These are phyloP conservation scores for Crithidia thermophila DNA, from an alignment of 208 protist genomes.

Conservation along the genomic window DNA sequence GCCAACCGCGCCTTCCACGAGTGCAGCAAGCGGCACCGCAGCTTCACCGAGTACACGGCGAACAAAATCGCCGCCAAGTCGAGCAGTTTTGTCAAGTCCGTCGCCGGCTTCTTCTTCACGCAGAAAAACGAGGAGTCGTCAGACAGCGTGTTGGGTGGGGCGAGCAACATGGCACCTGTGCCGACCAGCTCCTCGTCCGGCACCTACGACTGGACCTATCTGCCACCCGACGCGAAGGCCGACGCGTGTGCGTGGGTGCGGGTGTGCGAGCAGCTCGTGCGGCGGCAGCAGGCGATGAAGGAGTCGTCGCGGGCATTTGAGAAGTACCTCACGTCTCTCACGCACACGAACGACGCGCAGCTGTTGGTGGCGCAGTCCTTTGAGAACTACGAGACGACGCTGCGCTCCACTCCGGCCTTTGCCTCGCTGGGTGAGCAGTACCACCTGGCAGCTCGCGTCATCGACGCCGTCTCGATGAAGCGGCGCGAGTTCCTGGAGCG, in stretches of 20 bases:
- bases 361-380: conserved; percentile 48
- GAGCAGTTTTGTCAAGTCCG: conserved; percentile 58
- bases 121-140: conserved; percentile 23
- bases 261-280: conserved; percentile 40
- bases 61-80: conserved; percentile 58
- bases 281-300: conserved; percentile 46
- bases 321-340: conserved; percentile 39
- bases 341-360: conserved; percentile 32
- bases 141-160: conserved; percentile 10
- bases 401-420: conserved; percentile 31
- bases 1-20: conserved; percentile 46
- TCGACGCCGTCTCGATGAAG: conserved; percentile 38
- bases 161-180: conserved; percentile 12
- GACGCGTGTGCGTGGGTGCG: conserved; percentile 52
- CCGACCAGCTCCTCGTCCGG: conserved; percentile 17
- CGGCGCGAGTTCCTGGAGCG: conserved; percentile 35
- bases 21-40: conserved; percentile 63
- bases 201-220: conserved; percentile 36
- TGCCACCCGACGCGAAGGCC: conserved; percentile 21
- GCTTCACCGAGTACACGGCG: conserved; percentile 51
- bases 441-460: conserved; percentile 21
- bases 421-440: conserved; percentile 29
- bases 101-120: conserved; percentile 51
- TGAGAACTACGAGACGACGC: conserved; percentile 32
- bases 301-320: conserved; percentile 50